Evolutionary conservation across 2,329 filamentous ascomycete species (phyloP).

Genomic region (Talaromyces marneffei): DNA sequence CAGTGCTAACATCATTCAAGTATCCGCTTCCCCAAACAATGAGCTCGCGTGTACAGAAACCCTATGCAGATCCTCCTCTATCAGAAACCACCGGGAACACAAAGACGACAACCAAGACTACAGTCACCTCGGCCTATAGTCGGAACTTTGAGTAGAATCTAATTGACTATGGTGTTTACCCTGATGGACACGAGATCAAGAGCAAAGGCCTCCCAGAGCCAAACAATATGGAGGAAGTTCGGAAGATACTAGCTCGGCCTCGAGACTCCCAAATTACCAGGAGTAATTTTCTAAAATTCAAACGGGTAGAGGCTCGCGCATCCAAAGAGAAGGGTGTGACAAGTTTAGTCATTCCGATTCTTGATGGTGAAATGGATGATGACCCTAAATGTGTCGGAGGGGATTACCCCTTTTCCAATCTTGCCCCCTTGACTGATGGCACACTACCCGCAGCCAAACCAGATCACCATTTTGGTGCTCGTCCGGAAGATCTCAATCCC

Average conservation of each 20-base stretch:
- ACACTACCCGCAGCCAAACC: constrained; percentile 23
- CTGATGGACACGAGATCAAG: no score
- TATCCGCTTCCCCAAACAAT: neutral
- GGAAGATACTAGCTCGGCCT: neutral
- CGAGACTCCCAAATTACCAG: neutral
- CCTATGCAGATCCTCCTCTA: neutral
- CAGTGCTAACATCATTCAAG: neutral
- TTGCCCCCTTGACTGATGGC: constrained; percentile 32
- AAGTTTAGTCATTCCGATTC: neutral
- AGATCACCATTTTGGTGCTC: constrained; percentile 28
- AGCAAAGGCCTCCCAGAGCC: neutral
- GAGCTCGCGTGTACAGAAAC: neutral
- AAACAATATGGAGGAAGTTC: neutral
- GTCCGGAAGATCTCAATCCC: constrained; percentile 1
- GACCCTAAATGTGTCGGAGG: neutral
- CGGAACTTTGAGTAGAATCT: neutral
- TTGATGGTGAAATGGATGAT: neutral
- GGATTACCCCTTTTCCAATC: constrained; percentile 27
- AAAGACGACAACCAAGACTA: neutral
- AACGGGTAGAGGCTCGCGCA: neutral
- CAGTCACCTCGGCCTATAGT: neutral
- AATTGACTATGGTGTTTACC: neutral
- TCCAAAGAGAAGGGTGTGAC: neutral
- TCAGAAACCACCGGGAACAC: neutral
- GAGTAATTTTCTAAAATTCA: neutral